Evolutionary conservation across 1,284 basidiomycete genomes (phyloP), one percentile per base, ranked within the genome.

Genomic region (Puccinia novopanici): DNA sequence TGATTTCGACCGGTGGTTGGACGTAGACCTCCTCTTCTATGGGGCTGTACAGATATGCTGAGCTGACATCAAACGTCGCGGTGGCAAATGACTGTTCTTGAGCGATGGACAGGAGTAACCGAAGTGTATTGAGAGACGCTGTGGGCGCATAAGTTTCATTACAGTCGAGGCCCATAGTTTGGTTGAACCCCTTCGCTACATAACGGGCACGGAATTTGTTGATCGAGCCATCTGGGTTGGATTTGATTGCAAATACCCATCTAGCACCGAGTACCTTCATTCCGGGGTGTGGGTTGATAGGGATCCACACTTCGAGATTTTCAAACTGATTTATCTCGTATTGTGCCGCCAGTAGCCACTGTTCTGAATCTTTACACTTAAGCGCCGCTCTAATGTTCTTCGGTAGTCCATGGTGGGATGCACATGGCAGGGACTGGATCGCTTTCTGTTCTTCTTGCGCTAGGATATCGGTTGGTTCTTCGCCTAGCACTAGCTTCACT

Each of bases 101-200:
- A 6, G 48, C 70, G 15, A 72, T 19, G 8, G 30, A 72, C 15
- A 72, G 52, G 2, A 55, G 19, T 3, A 72, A 34, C 8, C 37
- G 45, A 4, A 72, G 52, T 2, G 68, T 54, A 30, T 52, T 54
- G 2, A 72, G 34, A 15, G 50, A 54, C 3, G 70, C 52, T 1
- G 70, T 55, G 2, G 70, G 70, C 19, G 70, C 48, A n/a, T 54
- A 72, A 6, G 52, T 42, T 19, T 72, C 48, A 27, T 72, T 54
- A 30, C 70, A 52, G 30, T 55, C 70, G n/a, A 57, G 5, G 4
- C 70, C 70, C 24, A 72, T 34, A 34, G 34, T 10, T 72, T 72
- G 70, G 27, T 52, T 54, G 34, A 72, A 72, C 0, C 48, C 70
- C 34, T 72, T 52, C 19, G 70, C 48, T 2, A 72, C 70, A 40